phyloP scores from a whole-genome alignment of 441 rosid genomes.

The Iberis amara region DNA sequence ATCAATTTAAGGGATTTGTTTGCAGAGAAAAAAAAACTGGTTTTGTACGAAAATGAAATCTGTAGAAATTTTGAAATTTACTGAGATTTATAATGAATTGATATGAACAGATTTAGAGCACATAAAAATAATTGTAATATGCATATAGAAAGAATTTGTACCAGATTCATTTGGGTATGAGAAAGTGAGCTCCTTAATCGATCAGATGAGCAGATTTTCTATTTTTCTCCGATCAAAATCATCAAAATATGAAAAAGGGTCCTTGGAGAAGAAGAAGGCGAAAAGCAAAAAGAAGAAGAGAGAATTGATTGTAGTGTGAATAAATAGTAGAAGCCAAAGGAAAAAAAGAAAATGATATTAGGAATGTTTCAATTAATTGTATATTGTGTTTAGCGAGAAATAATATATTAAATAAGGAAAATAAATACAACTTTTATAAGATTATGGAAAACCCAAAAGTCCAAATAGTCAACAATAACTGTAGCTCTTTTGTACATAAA shows the following conservation, averaged over 20 bases:
- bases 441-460: conserved; percentile 30
- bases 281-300: conserved; percentile 24
- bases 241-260: conserved; percentile 15
- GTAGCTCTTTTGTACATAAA: conserved; percentile 26
- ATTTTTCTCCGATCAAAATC: conserved; percentile 18
- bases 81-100: conserved; percentile 10
- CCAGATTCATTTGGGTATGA: conserved; percentile 32
- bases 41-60: background rate
- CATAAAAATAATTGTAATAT: background rate
- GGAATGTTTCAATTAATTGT: conserved; percentile 30
- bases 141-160: conserved; percentile 1
- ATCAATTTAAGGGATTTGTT: conserved; percentile 6
- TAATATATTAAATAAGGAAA: conserved; percentile 19
- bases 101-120: conserved; percentile 18
- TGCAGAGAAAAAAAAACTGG: background rate
- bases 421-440: background rate
- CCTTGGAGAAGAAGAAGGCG: conserved; percentile 27
- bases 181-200: conserved; percentile 18
- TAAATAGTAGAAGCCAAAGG: conserved; percentile 20
- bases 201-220: conserved; percentile 13
- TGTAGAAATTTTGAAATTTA: conserved; percentile 3
- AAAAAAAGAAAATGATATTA: conserved; percentile 16
- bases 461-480: conserved; percentile 31
- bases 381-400: conserved; percentile 18
- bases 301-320: conserved; percentile 28